A percentile compares a stretch with the other conserved stretches of the same genome.
phyloP scores from a whole-genome alignment of 1,284 basidiomycete species.

The Ceratobasidium sp. region DNA sequence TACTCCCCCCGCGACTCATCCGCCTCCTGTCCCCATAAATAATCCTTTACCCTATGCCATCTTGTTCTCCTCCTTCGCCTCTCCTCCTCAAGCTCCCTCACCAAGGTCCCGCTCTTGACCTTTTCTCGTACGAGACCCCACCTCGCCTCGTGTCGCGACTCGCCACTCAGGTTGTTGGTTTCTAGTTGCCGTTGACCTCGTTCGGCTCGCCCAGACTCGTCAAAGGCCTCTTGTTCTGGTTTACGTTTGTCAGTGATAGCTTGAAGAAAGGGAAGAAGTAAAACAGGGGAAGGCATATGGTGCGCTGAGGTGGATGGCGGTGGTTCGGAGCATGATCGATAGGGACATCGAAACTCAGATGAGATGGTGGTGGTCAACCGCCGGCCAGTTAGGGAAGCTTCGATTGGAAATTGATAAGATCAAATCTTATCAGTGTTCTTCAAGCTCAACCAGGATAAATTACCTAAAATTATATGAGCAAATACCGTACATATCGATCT shows the following conservation, averaged over 20 bases:
- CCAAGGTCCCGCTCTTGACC: neutral
- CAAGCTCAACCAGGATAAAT: too few species aligned
- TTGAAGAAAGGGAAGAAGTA: slow-evolving; percentile 3
- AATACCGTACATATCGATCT: too few species aligned
- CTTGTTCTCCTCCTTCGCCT: neutral
- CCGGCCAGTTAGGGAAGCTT: neutral
- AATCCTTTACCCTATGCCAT: slow-evolving; percentile 32
- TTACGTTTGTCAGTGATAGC: neutral
- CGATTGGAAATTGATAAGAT: neutral
- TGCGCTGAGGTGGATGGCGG: neutral
- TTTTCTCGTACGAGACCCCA: slow-evolving; percentile 8
- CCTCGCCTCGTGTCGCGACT: neutral
- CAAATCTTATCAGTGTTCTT: too few species aligned
- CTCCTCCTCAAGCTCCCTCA: neutral
- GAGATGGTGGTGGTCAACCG: slow-evolving; percentile 8
- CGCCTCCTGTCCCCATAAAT: slow-evolving; percentile 41
- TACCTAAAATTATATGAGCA: too few species aligned
- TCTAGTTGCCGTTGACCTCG: neutral
- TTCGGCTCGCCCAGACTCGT: neutral
- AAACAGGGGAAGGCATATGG: slow-evolving; percentile 8
- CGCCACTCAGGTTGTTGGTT: neutral
- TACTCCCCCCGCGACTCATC: slow-evolving; percentile 42
- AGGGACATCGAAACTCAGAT: slow-evolving; percentile 14
- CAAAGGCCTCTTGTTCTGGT: neutral
- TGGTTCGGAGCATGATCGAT: slow-evolving; percentile 22